phyloP scores from a whole-genome alignment of 768 basidiomycete genomes.

The Pleurotus ostreatus region DNA sequence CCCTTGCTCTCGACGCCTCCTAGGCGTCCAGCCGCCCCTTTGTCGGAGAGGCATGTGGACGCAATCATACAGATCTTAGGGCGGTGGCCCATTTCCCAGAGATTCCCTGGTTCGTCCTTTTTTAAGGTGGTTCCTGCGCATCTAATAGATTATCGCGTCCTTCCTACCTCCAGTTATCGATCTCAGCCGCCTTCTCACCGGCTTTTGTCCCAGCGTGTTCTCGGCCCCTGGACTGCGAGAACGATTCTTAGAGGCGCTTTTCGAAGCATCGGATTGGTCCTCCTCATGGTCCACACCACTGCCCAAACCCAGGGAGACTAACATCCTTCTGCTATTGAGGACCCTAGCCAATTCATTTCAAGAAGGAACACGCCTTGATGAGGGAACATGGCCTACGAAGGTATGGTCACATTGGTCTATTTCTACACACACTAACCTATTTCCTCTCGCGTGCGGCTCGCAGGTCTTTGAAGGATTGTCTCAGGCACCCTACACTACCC shows the following conservation, averaged over 20 bases:
- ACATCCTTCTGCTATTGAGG: slow-evolving; percentile 75
- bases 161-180: slow-evolving; percentile 64
- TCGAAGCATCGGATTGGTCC: slow-evolving; percentile 67
- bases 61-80: slow-evolving; percentile 60
- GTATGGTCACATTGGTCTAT: slow-evolving; percentile 28
- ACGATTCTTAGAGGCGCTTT: slow-evolving; percentile 56
- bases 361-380: slow-evolving; percentile 38
- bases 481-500: slow-evolving; percentile 44
- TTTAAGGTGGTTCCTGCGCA: neutral
- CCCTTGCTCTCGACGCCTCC: slow-evolving; percentile 38
- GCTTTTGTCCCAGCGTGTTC: slow-evolving; percentile 54
- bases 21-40: slow-evolving; percentile 25
- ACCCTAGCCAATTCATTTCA: slow-evolving; percentile 78
- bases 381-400: slow-evolving; percentile 48
- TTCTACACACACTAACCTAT: neutral
- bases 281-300: slow-evolving; percentile 50
- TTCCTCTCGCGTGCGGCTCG: neutral
- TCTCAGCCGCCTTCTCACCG: slow-evolving; percentile 71
- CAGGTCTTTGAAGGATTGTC: slow-evolving; percentile 57
- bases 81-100: slow-evolving; percentile 69
- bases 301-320: slow-evolving; percentile 77
- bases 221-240: slow-evolving; percentile 37
- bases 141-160: neutral
- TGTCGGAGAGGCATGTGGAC: slow-evolving; percentile 52
- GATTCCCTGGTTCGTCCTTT: slow-evolving; percentile 57